Base-by-base conservation (phyloP, 805 yeast genomes). In the Priceomyces medius region DNA sequence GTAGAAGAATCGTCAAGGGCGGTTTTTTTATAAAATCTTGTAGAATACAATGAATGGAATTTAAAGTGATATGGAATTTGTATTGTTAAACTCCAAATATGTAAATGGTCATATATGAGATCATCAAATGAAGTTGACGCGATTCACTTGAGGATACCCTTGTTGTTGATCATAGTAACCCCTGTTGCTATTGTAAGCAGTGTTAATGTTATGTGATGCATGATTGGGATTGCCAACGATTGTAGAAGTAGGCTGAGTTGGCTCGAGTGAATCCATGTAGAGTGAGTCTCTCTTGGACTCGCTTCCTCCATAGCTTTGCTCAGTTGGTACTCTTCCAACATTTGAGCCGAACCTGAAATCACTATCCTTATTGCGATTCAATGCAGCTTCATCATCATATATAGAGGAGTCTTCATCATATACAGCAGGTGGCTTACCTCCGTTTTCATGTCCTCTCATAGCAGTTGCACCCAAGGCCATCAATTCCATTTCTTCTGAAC, bases 401-500 rank as follows among this genome's bases (percentile, higher is more conserved):
- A 52, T 44, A 0, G 68, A 63, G 12, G 64, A 68, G 38, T 65
- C 71, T 20, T 45, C 57, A 19, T 64, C 67, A 31, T 42, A 61
- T 3, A 48, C 38, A 10, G 37, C 43, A 14, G 51, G 48, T n/a
- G 51, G 45, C 24, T 53, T 51, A 10, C 51, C 58, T 16, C 59
- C 64, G 41, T 67, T 63, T 42, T 77, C 81, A 51, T 79, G 83
- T 14, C 83, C 83, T 54, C 74, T 76, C 81, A 77, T 77, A 29
- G 82, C 83, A 19, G 81, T 73, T 2, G 83, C 85, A 23, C 89
- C 90, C 40, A 85, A 71, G 1, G 86, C 91, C 57, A 80, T 80
- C 48, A 85, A 73, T 63, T 85, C 91, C 45, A 81, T 68, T 45
- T 74, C 82, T 20, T 66, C 74, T 46, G 61, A 53, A 7, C 51